Conservation (phyloP, 2,329 filamentous ascomycete species). For the Phaeosphaeriaceae sp. region DNA sequence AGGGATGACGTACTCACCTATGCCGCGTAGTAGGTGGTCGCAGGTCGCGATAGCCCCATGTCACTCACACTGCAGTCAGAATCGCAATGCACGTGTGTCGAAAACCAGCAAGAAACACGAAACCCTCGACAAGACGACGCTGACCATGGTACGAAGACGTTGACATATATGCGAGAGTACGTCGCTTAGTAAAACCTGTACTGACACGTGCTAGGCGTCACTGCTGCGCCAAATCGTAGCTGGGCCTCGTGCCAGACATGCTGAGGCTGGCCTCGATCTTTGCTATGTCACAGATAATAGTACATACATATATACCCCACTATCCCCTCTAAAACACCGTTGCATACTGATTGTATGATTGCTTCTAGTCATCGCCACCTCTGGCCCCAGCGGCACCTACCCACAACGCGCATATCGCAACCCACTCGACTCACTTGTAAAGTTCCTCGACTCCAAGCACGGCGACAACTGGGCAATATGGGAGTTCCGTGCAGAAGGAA, state of each 20-base stretch:
- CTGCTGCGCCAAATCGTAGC: slow-evolving; percentile 91
- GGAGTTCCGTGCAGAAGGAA: slow-evolving; percentile 97
- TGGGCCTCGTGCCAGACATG: slow-evolving; percentile 80
- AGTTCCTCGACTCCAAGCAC: slow-evolving; percentile 87
- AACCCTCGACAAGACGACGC: neutral
- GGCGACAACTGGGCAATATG: slow-evolving; percentile 85
- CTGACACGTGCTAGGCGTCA: slow-evolving; percentile 34
- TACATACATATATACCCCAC: too few species aligned
- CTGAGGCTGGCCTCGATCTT: slow-evolving; percentile 87
- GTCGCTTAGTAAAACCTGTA: neutral
- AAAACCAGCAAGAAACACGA: neutral
- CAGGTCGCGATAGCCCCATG: neutral
- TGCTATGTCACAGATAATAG: slow-evolving; percentile 93
- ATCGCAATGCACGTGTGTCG: slow-evolving; percentile 1
- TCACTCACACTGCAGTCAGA: neutral
- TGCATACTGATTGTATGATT: slow-evolving; percentile 47
- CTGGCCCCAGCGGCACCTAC: slow-evolving; percentile 86
- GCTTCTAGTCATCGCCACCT: slow-evolving; percentile 68
- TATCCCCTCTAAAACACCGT: slow-evolving; percentile 58
- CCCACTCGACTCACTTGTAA: slow-evolving; percentile 83
- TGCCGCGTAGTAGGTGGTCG: too few species aligned
- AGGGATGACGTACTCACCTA: too few species aligned
- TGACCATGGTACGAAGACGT: slow-evolving; percentile 14
- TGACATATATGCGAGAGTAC: neutral
- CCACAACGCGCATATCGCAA: slow-evolving; percentile 94